Evolutionary conservation across 257 asterid genomes (phyloP).

Genomic region (Petrea volubilis): DNA sequence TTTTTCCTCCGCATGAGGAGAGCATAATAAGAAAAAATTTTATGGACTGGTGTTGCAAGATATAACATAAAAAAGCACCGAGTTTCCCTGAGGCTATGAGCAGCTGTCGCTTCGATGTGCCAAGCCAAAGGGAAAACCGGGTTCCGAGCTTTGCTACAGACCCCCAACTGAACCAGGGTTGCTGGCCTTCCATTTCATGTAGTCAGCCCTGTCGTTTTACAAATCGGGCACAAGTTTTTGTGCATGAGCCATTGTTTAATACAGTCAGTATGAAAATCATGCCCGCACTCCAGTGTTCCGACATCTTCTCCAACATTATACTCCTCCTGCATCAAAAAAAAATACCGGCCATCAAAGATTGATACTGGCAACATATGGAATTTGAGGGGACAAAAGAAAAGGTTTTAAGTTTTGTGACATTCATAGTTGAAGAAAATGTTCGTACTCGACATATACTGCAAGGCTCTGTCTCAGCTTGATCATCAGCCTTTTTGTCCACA

Average conservation of each 20-base stretch:
- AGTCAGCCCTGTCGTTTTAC: constrained; percentile 57
- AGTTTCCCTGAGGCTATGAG: not conserved
- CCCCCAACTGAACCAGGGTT: not conserved
- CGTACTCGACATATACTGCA: constrained; percentile 68
- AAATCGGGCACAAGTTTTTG: constrained; percentile 69
- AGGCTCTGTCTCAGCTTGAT: constrained; percentile 45
- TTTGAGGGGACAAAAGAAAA: too few species aligned
- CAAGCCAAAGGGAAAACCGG: not conserved
- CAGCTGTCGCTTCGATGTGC: not conserved
- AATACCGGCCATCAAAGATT: too few species aligned
- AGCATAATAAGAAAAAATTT: not conserved
- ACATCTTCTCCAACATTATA: constrained; percentile 51
- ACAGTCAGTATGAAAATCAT: constrained; percentile 56
- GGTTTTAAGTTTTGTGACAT: not conserved
- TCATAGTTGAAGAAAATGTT: not conserved
- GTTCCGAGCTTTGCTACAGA: not conserved
- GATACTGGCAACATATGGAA: not conserved
- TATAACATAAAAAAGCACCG: not conserved
- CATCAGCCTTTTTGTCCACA: constrained; percentile 9
- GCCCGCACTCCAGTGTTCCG: constrained; percentile 62
- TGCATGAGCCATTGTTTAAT: constrained; percentile 66
- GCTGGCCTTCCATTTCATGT: constrained; percentile 27
- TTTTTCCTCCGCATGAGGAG: constrained; percentile 16
- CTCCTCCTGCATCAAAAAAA: constrained; percentile 48
- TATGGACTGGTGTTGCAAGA: not conserved